Percentiles rank a stretch among this genome's conserved stretches.
These are phyloP conservation scores for Cupressus sempervirens DNA, from an alignment of 75 land plant genomes.

Conservation along the genomic window DNA sequence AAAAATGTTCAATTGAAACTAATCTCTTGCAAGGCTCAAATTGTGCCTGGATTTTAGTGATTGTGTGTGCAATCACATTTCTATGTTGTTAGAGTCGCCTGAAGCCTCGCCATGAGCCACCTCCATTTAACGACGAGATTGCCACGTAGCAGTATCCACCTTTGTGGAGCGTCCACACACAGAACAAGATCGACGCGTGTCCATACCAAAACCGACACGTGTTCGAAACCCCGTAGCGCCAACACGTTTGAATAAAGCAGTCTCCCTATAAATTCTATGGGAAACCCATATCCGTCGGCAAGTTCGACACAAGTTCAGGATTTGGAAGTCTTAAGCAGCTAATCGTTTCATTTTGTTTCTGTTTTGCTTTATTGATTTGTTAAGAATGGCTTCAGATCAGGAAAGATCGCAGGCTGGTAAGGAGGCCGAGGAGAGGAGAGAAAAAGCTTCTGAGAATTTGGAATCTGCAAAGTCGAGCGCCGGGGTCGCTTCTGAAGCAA, in stretches of 20 bases:
- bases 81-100: neutral
- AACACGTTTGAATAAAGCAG: neutral
- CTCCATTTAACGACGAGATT: too few relatives aligned
- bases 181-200: neutral
- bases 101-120: neutral
- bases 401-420: neutral
- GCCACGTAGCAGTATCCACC: neutral
- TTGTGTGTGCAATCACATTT: neutral
- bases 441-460: neutral
- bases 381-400: conserved; percentile 2
- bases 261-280: neutral
- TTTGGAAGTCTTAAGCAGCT: neutral
- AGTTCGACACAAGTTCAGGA: neutral
- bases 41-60: neutral
- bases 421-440: conserved; percentile 16
- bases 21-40: neutral
- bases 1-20: neutral
- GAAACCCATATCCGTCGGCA: neutral
- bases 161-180: neutral
- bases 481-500: conserved; percentile 1
- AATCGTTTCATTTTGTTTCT: neutral
- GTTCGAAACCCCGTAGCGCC: neutral
- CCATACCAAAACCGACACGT: neutral
- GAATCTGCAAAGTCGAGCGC: neutral
- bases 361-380: neutral